These are phyloP conservation scores for Groenewaldozyma salmanticensis DNA, from an alignment of 805 yeast species.

Conservation along the genomic window DNA sequence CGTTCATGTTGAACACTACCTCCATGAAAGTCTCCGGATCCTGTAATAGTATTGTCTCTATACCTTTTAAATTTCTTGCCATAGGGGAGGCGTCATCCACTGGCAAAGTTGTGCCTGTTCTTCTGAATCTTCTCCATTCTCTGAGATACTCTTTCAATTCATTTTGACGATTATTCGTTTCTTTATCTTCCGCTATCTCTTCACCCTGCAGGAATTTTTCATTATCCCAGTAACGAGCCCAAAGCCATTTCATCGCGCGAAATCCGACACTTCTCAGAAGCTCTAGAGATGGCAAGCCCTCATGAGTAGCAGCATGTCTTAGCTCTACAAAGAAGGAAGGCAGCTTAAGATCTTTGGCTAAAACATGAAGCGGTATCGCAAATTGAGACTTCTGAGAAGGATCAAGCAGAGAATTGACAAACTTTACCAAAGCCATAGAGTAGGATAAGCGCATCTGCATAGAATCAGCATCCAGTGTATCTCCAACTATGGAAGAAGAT, in stretches of 20 bases:
- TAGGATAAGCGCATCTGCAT: conserved; percentile 43
- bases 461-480: conserved; percentile 30
- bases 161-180: conserved; percentile 2
- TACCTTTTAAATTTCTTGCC: conserved; percentile 30
- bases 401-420: conserved; percentile 87
- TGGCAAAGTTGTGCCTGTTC: too few species aligned
- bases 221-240: conserved; percentile 57
- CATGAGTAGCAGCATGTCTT: conserved; percentile 89
- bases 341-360: conserved; percentile 59
- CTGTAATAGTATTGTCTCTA: conserved; percentile 26
- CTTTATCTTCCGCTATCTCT: conserved; percentile 5
- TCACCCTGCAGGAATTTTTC: conserved; percentile 2
- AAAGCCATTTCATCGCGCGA: conserved; percentile 68
- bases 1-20: conserved; percentile 26
- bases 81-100: neutral
- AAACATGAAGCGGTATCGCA: conserved; percentile 67
- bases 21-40: conserved; percentile 19
- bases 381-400: conserved; percentile 69
- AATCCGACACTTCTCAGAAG: conserved; percentile 51
- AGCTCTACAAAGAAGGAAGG: conserved; percentile 83
- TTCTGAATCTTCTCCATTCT: conserved; percentile 41
- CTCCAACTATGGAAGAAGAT: conserved; percentile 40
- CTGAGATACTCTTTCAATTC: conserved; percentile 33
- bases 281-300: conserved; percentile 60
- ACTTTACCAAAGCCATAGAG: conserved; percentile 66